These are phyloP conservation scores for Leishmania tarentolae DNA, from an alignment of 208 protist genomes.

Conservation along the genomic window DNA sequence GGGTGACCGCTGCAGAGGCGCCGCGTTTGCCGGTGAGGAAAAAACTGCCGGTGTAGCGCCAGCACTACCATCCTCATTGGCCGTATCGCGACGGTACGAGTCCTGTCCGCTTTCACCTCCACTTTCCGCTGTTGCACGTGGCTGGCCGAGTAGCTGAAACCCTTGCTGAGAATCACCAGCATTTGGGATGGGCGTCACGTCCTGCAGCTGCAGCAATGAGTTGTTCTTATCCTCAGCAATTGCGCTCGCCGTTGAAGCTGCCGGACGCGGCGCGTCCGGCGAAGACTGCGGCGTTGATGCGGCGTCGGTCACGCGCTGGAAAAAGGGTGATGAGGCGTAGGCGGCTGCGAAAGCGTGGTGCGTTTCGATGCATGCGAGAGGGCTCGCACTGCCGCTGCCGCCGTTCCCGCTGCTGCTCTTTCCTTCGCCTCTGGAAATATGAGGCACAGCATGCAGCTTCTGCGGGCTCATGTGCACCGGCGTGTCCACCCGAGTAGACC, in stretches of 20 bases:
- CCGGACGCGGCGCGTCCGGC: neutral
- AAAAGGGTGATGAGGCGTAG: conserved; percentile 22
- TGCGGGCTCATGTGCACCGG: neutral
- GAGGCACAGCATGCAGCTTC: neutral
- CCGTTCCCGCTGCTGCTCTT: neutral
- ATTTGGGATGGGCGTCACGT: conserved; percentile 23
- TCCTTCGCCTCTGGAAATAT: neutral
- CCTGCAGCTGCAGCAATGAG: conserved; percentile 15
- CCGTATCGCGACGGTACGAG: neutral
- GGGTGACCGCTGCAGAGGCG: neutral
- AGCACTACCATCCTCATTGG: neutral
- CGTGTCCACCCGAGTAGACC: neutral
- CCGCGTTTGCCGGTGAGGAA: neutral
- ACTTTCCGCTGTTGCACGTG: neutral
- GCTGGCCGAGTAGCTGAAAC: conserved; percentile 15
- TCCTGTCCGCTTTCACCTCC: neutral
- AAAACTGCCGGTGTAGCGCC: neutral
- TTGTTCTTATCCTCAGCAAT: neutral
- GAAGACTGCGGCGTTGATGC: neutral
- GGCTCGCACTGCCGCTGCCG: neutral
- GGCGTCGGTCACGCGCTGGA: conserved; percentile 16
- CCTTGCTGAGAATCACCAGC: conserved; percentile 12
- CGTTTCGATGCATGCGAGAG: neutral
- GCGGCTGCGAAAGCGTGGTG: neutral
- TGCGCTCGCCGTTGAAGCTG: neutral